Evolutionary conservation across 306 rosid species (phyloP).

Genomic region (Geum urbanum): DNA sequence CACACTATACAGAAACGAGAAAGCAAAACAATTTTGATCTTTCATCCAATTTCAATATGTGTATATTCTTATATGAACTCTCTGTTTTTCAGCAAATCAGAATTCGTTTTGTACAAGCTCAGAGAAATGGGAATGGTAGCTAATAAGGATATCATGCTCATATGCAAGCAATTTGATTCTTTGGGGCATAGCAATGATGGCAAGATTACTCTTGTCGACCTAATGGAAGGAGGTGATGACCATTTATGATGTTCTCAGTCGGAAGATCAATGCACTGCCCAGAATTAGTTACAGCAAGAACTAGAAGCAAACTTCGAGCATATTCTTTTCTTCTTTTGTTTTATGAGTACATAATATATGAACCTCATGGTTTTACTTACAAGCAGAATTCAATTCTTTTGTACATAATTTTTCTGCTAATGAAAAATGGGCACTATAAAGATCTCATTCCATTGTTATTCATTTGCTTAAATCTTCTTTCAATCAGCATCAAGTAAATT

Average conservation of each 20-base stretch:
- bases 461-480: neutral
- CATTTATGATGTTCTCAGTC: neutral
- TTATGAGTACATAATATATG: neutral
- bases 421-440: neutral
- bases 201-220: slow-evolving; percentile 57
- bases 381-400: slow-evolving; percentile 11
- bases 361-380: slow-evolving; percentile 1
- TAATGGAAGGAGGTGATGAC: slow-evolving; percentile 38
- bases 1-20: neutral
- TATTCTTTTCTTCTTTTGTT: neutral
- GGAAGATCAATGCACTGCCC: neutral
- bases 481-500: neutral
- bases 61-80: neutral
- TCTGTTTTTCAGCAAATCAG: slow-evolving; percentile 52
- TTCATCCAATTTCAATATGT: neutral
- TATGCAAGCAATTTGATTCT: slow-evolving; percentile 57
- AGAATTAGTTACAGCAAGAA: neutral
- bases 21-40: neutral
- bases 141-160: slow-evolving; percentile 46
- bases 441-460: neutral
- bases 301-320: neutral
- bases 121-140: slow-evolving; percentile 64
- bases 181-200: slow-evolving; percentile 41
- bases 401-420: neutral
- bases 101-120: slow-evolving; percentile 68